Evolutionary conservation across 2,329 filamentous ascomycete genomes (phyloP).

Genomic region (Ascochyta koolunga): DNA sequence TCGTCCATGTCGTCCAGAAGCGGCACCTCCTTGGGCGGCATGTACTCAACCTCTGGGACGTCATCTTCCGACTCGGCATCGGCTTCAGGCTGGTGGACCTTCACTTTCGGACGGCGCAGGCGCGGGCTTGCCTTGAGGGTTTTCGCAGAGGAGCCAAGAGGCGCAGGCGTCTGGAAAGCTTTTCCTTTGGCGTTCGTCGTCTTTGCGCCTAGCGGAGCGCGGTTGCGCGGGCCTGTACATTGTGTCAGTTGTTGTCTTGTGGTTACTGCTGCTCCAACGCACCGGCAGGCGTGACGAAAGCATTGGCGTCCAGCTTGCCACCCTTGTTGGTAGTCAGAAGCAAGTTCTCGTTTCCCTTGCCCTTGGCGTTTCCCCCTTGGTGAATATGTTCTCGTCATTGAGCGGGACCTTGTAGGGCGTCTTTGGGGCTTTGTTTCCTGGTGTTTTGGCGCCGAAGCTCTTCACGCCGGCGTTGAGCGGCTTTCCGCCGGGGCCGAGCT

Average conservation of each 20-base stretch:
- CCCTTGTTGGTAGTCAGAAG: constrained; percentile 59
- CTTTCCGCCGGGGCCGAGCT: constrained; percentile 73
- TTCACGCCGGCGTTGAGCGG: constrained; percentile 69
- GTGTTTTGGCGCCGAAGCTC: constrained; percentile 75
- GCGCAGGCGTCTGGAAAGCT: constrained; percentile 69
- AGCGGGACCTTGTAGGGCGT: constrained; percentile 79
- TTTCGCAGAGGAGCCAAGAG: constrained; percentile 64
- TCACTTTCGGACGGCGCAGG: constrained; percentile 60
- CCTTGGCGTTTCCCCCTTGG: constrained; percentile 66
- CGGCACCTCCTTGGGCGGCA: constrained; percentile 72
- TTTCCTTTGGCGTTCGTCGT: constrained; percentile 91
- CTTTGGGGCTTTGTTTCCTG: constrained; percentile 75
- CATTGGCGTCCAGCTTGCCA: constrained; percentile 62
- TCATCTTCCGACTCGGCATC: constrained; percentile 59
- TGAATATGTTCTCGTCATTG: constrained; percentile 84
- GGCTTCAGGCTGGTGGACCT: constrained; percentile 66
- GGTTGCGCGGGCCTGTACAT: constrained; percentile 64
- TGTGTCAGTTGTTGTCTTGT: constrained; percentile 8
- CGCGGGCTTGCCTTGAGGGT: constrained; percentile 70
- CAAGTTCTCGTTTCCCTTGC: constrained; percentile 63
- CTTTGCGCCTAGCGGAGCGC: constrained; percentile 89
- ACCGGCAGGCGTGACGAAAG: constrained; percentile 83
- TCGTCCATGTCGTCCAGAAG: constrained; percentile 73
- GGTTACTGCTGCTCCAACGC: not conserved
- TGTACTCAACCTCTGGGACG: constrained; percentile 86